Conservation (phyloP, 2,329 filamentous ascomycete genomes). For the Penicillium sp. region DNA sequence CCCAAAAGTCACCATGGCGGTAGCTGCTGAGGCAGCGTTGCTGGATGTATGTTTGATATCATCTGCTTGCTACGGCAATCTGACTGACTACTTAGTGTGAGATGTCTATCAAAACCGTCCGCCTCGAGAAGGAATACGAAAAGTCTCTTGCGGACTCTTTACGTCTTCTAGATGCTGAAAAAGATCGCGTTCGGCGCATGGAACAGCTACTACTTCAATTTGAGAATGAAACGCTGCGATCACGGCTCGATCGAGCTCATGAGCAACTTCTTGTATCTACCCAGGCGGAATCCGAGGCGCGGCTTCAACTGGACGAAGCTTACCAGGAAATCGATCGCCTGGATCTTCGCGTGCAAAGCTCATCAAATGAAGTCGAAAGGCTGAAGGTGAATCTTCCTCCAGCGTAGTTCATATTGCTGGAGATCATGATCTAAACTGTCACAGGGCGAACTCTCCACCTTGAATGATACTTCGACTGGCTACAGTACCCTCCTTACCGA, state of each 20-base stretch:
- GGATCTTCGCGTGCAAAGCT: constrained; percentile 41
- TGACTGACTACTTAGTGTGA: constrained; percentile 28
- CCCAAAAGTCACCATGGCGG: constrained; percentile 10
- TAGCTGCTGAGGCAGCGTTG: constrained; percentile 9
- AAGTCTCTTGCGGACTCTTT: constrained; percentile 63
- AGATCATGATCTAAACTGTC: background rate
- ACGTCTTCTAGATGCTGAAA: constrained; percentile 71
- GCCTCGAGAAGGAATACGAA: constrained; percentile 69
- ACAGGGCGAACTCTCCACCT: constrained; percentile 68
- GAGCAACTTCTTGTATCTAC: constrained; percentile 53
- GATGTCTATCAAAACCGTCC: constrained; percentile 52
- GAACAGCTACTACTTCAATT: constrained; percentile 70
- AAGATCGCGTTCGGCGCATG: constrained; percentile 66
- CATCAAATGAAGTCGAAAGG: constrained; percentile 55
- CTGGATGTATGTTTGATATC: constrained; percentile 25
- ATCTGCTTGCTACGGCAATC: constrained; percentile 1
- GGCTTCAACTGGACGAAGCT: constrained; percentile 50
- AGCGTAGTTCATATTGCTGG: background rate
- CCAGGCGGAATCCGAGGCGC: constrained; percentile 41
- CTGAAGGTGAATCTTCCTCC: constrained; percentile 48
- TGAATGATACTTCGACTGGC: constrained; percentile 66
- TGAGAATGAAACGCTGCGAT: constrained; percentile 67
- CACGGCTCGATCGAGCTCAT: constrained; percentile 59
- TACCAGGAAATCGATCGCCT: constrained; percentile 45
- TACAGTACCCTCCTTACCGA: constrained; percentile 68